Percentiles rank a stretch among this genome's conserved stretches.
phyloP scores from a whole-genome alignment of 2,329 filamentous ascomycete species.

The Pseudonectria foliicola region DNA sequence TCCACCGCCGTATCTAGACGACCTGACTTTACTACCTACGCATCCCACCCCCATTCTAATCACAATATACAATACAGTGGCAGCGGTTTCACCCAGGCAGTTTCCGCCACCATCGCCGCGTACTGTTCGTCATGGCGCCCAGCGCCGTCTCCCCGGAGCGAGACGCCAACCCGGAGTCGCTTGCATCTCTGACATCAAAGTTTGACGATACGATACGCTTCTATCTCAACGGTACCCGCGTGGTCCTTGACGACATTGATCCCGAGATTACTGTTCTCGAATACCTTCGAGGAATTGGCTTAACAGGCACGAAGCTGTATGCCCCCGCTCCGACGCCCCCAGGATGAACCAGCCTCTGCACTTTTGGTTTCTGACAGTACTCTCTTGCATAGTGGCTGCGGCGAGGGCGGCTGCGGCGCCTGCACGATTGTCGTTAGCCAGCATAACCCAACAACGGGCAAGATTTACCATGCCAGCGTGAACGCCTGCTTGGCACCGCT shows the following conservation, averaged over 20 bases:
- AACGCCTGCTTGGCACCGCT: conserved; percentile 94
- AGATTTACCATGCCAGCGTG: conserved; percentile 92
- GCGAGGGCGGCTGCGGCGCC: conserved; percentile 92
- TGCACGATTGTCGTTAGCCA: conserved; percentile 95
- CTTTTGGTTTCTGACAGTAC: conserved; percentile 4
- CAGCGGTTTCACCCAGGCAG: too few relatives aligned
- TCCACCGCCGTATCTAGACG: too few relatives aligned
- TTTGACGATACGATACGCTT: conserved; percentile 88
- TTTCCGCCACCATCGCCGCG: conserved; percentile 1
- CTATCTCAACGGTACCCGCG: conserved; percentile 89
- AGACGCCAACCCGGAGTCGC: conserved; percentile 26
- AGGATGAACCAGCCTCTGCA: too few relatives aligned
- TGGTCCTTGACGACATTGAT: conserved; percentile 78
- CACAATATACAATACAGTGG: too few relatives aligned
- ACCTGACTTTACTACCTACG: too few relatives aligned
- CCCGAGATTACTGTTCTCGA: conserved; percentile 89
- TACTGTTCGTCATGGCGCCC: conserved; percentile 53
- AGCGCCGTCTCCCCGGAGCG: conserved; percentile 45
- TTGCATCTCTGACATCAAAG: conserved; percentile 53
- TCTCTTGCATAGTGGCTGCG: conserved; percentile 58
- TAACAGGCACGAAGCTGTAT: conserved; percentile 88
- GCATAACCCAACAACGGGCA: conserved; percentile 83
- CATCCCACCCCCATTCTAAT: too few relatives aligned
- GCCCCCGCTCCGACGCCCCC: conserved; percentile 11
- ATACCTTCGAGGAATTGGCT: conserved; percentile 83